Conservation (phyloP, 768 basidiomycete genomes). For the Tricholoma matsutake region DNA sequence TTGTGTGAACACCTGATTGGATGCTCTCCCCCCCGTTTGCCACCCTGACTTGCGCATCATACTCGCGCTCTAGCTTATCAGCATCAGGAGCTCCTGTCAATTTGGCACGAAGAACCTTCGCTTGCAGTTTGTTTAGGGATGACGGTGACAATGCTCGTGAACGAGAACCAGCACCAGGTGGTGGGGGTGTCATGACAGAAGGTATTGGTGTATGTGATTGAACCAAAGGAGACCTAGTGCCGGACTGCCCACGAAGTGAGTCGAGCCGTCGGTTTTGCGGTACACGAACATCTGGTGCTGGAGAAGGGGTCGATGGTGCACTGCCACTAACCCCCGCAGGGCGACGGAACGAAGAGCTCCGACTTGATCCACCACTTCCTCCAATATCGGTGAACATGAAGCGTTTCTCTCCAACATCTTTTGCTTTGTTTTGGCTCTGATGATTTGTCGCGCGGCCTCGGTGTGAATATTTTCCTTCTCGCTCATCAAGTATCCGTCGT, state of each 20-base stretch:
- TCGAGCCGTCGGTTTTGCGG: conserved; percentile 53
- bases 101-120: conserved; percentile 88
- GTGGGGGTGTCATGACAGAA: conserved; percentile 80
- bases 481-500: conserved; percentile 78
- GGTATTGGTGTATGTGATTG: conserved; percentile 84
- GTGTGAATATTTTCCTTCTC: conserved; percentile 52
- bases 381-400: conserved; percentile 68
- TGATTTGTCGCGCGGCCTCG: conserved; percentile 32
- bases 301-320: conserved; percentile 60
- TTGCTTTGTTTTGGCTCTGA: conserved; percentile 30
- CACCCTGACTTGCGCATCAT: conserved; percentile 64
- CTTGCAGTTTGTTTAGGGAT: conserved; percentile 89
- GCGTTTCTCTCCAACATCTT: conserved; percentile 41
- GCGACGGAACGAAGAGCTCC: conserved; percentile 85
- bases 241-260: conserved; percentile 58
- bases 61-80: conserved; percentile 75
- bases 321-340: conserved; percentile 64
- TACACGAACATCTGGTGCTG: conserved; percentile 35
- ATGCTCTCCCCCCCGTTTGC: conserved; percentile 41
- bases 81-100: conserved; percentile 81
- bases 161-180: conserved; percentile 27
- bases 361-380: conserved; percentile 64
- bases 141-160: conserved; percentile 62
- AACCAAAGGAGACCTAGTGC: conserved; percentile 52
- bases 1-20: conserved; percentile 45